phyloP scores from a whole-genome alignment of 2,329 filamentous ascomycete genomes.

The Ophiostoma sp. region DNA sequence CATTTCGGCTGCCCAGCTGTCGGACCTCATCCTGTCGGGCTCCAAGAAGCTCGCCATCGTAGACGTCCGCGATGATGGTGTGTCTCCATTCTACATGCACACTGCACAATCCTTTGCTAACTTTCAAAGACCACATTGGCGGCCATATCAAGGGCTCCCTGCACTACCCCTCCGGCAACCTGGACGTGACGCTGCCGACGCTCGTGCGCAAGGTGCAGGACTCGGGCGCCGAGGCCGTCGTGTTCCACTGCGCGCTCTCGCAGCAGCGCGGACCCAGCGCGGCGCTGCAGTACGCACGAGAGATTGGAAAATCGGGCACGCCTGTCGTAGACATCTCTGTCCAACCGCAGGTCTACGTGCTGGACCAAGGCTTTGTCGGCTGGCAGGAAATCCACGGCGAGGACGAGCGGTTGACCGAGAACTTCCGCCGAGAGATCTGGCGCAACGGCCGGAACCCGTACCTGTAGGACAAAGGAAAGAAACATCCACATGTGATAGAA shows the following conservation, averaged over 20 bases:
- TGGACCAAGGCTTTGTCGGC: conserved; percentile 76
- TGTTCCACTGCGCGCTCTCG: conserved; percentile 91
- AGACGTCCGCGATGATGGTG: conserved; percentile 82
- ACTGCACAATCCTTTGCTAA: neutral
- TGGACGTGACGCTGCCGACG: conserved; percentile 74
- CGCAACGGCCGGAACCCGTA: neutral
- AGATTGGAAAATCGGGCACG: conserved; percentile 39
- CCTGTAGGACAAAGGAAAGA: neutral
- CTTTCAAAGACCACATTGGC: conserved; percentile 68
- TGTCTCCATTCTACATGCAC: neutral
- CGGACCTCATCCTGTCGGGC: conserved; percentile 55
- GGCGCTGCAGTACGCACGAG: conserved; percentile 71
- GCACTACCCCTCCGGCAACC: conserved; percentile 66
- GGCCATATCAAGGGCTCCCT: conserved; percentile 76
- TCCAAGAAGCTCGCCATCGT: conserved; percentile 62
- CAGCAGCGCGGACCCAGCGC: conserved; percentile 86
- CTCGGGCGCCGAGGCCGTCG: conserved; percentile 76
- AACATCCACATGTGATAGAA: neutral
- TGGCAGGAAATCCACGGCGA: conserved; percentile 84
- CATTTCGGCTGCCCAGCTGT: conserved; percentile 64
- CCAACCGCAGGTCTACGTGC: conserved; percentile 56
- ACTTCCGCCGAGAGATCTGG: conserved; percentile 77
- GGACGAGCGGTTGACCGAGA: conserved; percentile 76
- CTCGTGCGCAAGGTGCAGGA: conserved; percentile 71
- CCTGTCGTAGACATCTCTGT: conserved; percentile 20